phyloP scores from a whole-genome alignment of 2,329 filamentous ascomycete species.

The Sporothrix luriei region DNA sequence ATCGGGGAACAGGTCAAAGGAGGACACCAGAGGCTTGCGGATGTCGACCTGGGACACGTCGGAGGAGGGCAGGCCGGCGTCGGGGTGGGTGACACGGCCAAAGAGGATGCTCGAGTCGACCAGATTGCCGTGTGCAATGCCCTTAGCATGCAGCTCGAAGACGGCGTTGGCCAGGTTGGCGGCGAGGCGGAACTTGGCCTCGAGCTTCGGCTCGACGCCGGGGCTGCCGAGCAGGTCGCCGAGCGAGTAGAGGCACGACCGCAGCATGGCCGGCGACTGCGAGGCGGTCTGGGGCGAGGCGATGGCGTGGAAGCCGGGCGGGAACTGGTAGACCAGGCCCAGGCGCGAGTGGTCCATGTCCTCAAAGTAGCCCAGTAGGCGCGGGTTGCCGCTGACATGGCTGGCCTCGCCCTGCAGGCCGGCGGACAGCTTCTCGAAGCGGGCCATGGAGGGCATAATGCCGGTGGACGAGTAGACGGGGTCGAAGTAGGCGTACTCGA shows the following conservation, averaged over 20 bases:
- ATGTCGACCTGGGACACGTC: conserved; percentile 56
- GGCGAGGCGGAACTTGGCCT: conserved; percentile 75
- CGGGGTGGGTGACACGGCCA: conserved; percentile 47
- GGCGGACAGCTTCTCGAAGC: conserved; percentile 64
- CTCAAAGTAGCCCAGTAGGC: conserved; percentile 71
- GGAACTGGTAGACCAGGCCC: conserved; percentile 75
- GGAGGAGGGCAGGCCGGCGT: conserved; percentile 44
- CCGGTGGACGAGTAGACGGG: conserved; percentile 64
- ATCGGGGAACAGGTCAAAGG: conserved; percentile 73
- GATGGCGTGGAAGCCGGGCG: conserved; percentile 63
- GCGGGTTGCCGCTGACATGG: conserved; percentile 56
- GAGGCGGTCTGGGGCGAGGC: conserved; percentile 35
- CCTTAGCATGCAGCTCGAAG: conserved; percentile 70
- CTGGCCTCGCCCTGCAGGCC: conserved; percentile 59
- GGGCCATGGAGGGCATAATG: conserved; percentile 65
- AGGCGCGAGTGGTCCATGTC: conserved; percentile 70
- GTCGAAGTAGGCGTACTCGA: conserved; percentile 71
- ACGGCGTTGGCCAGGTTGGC: conserved; percentile 72
- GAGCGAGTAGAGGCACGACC: conserved; percentile 58
- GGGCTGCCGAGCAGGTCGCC: conserved; percentile 56
- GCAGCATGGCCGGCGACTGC: conserved; percentile 52
- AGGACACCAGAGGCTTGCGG: conserved; percentile 68
- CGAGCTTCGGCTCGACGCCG: conserved; percentile 65
- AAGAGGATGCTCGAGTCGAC: conserved; percentile 69
- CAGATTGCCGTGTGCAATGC: conserved; percentile 71